Percentiles rank a stretch among this genome's conserved stretches.
Conservation (phyloP, 31 red algal species). For the Porphyra umbilicalis region DNA sequence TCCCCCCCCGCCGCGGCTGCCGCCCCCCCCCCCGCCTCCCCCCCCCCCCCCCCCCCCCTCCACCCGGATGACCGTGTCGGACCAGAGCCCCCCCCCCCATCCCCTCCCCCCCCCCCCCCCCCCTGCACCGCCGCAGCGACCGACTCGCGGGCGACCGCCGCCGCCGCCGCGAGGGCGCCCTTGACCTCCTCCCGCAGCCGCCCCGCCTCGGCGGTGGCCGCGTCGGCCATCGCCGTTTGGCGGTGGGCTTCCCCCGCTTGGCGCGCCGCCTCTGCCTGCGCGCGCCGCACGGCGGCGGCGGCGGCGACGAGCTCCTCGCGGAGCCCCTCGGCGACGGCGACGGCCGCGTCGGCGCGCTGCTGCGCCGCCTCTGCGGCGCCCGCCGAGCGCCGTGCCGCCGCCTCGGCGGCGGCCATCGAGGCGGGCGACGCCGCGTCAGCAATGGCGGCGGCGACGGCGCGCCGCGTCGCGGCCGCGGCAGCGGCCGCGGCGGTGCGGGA, state of each 20-base stretch:
- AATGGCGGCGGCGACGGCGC: background rate
- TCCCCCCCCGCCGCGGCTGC: background rate
- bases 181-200: background rate
- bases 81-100: background rate
- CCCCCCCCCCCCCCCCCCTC: background rate
- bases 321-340: background rate
- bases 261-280: background rate
- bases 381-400: background rate
- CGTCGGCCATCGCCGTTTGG: background rate
- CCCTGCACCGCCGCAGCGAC: background rate
- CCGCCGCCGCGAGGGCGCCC: background rate
- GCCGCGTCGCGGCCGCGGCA: background rate
- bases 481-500: background rate
- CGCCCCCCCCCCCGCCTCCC: background rate
- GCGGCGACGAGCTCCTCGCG: background rate
- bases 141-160: background rate
- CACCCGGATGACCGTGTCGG: background rate
- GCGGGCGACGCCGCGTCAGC: background rate
- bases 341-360: background rate
- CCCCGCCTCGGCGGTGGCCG: background rate
- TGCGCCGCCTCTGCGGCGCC: background rate
- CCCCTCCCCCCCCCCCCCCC: background rate
- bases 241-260: background rate
- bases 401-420: background rate
- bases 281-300: background rate